These are phyloP conservation scores for Dictyostelium gargantuum DNA, from an alignment of 208 protist genomes.

Conservation along the genomic window DNA sequence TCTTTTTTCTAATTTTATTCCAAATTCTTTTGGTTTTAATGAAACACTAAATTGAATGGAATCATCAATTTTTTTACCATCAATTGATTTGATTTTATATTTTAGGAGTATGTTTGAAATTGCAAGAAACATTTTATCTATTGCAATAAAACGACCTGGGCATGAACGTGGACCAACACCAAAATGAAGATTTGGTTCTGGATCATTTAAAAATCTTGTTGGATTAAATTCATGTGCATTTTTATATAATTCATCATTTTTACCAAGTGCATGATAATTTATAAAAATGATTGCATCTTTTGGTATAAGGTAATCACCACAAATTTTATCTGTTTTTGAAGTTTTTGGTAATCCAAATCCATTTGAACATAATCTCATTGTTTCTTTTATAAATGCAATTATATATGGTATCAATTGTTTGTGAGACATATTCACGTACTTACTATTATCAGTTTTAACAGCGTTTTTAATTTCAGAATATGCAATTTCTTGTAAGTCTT, in stretches of 20 bases:
- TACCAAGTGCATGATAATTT: background rate
- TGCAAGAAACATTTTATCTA: background rate
- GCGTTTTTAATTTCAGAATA: background rate
- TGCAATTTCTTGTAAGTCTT: background rate
- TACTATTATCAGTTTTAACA: background rate
- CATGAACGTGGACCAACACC: background rate
- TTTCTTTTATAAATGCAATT: background rate
- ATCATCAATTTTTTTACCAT: conserved; percentile 4
- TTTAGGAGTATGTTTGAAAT: background rate
- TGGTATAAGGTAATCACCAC: background rate
- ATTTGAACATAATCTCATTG: background rate
- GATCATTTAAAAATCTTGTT: background rate
- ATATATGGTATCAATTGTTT: background rate
- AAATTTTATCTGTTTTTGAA: background rate
- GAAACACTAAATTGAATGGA: background rate
- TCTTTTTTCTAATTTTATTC: background rate
- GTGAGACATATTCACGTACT: background rate
- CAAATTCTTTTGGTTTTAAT: background rate
- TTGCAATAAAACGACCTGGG: background rate
- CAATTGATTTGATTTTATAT: background rate
- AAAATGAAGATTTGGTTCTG: background rate
- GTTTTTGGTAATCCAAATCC: background rate
- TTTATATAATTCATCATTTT: background rate
- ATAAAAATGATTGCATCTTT: background rate
- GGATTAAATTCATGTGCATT: background rate